phyloP scores from a whole-genome alignment of 768 basidiomycete genomes.

The Mycena olivaceomarginata region DNA sequence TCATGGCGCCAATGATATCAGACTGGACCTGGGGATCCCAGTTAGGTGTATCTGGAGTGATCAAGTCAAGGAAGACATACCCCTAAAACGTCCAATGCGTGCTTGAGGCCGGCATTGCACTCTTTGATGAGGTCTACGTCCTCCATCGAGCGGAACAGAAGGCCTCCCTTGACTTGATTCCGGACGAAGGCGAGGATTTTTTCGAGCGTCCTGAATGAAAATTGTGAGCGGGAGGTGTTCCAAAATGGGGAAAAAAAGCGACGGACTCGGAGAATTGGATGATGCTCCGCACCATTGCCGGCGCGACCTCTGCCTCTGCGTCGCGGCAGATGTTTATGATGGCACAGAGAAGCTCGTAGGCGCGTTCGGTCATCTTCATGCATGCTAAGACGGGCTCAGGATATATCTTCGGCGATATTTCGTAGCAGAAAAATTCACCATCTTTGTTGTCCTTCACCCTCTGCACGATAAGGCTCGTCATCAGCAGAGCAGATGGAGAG shows the following conservation, averaged over 20 bases:
- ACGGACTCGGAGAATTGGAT: slow-evolving; percentile 31
- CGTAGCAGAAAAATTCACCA: not conserved
- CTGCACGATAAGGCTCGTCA: not conserved
- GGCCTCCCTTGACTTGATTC: slow-evolving; percentile 26
- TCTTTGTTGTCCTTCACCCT: slow-evolving; percentile 23
- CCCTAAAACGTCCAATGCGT: slow-evolving; percentile 38
- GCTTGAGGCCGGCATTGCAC: slow-evolving; percentile 36
- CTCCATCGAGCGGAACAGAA: slow-evolving; percentile 28
- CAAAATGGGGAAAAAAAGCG: not conserved
- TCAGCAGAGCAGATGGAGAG: not conserved
- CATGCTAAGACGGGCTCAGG: slow-evolving; percentile 4
- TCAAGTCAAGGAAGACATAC: not conserved
- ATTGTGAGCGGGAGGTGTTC: not conserved
- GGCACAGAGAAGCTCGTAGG: slow-evolving; percentile 31
- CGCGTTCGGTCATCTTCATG: slow-evolving; percentile 25
- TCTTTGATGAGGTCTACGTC: slow-evolving; percentile 31
- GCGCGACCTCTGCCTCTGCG: slow-evolving; percentile 26
- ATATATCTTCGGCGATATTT: not conserved
- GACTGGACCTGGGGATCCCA: slow-evolving; percentile 16
- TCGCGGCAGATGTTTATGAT: slow-evolving; percentile 35
- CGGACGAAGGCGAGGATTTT: slow-evolving; percentile 32
- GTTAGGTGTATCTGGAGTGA: not conserved
- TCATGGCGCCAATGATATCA: slow-evolving; percentile 30
- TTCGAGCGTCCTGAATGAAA: slow-evolving; percentile 25
- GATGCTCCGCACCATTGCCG: slow-evolving; percentile 33